Base-by-base conservation (phyloP, 148 eudicot genomes). In the Silene conica region DNA sequence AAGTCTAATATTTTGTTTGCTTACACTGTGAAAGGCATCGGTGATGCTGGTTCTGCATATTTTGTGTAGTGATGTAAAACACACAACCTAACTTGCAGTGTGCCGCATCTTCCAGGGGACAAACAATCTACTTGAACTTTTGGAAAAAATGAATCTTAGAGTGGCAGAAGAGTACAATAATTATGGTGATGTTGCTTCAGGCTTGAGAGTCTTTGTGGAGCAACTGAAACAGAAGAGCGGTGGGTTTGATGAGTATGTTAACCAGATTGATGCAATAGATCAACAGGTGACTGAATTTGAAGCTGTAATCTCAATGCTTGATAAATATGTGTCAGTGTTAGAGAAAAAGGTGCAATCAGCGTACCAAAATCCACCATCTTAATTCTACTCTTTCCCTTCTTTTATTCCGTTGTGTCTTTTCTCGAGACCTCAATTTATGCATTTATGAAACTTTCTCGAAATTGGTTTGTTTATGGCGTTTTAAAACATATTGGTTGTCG, bases 121-220 rank as follows among this genome's bases (percentile, higher is more conserved):
- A 45, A 89, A 87, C 75, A 87, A 89, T 80, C 60, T 81, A 28
- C 89, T 94, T 10, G 93, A 87, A 71, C 93, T 94, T 14, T 80
- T 91, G 83, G 97, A 89, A 82, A 91, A 89, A 77, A 94, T 94
- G 98, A 94, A 94, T 77, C 80, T 91, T 16, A 87, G 83, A 81
- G 98, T 94, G 67, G 93, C 90, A 15, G 97, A 91, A 83, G 98
- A 94, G 82, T 94, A 94, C 77, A 88, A 88, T 28, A 85, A 84
- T 31, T 89, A 86, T 45, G 96, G 97, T 4, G 93, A 94, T 20
- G 85, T 91, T 72, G 98, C 98, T 41, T 84, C 97, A 41, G 97
- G 98, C 41, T 83, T 94, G 79, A 91, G 98, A 83, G 93, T 94
- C 21, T 94, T 89, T 73, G 92, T 94, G 79, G 98, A 94, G 84